Evolutionary conservation across 148 eudicot genomes (phyloP), one percentile per base, ranked within the genome.

Genomic region (Selenicereus undatus): DNA sequence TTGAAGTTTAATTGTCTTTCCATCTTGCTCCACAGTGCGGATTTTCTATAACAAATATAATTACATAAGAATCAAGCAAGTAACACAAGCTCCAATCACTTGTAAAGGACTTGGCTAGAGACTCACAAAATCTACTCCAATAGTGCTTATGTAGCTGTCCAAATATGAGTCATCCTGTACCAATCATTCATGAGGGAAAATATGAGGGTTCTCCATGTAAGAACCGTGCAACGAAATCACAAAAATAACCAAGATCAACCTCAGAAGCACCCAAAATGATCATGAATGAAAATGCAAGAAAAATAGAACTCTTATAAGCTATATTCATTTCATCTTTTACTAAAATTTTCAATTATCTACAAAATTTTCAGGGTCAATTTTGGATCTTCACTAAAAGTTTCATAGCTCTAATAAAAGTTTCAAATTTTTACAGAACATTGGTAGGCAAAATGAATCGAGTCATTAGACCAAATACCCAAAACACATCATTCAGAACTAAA

Each of bases 21-120:
- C 90, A 81, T 88, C 90, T 83, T 88, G 90, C 86, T 88, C 90
- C 80, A 88, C 88, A 24, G 90, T 88, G 80, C 90, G 90, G 3
- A 85, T 88, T 88, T 88, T 88, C 90, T 88, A 80, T 75, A 85
- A 12, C 4, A 76, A 56, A 78, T n/a, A 8, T 8, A 69, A 68
- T 48, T 24, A 70, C 7, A 45, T 85, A 58, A 71, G 82, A 70
- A 71, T 48, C 29, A 8, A 78, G 35, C 39, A 52, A 17, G 24
- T 43, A 54, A 75, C 52, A 74, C 26, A 43, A 83, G 60, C 58
- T 43, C 58, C 62, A 24, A 43, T 21, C 20, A 62, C 32, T 35
- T 22, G 48, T 30, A 26, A 78, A 26, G 6, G 27, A 45, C 20
- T 78, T 32, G 51, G 39, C 36, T 21, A 72, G 71, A 60, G 58